Evolutionary conservation across 106 monocot species (phyloP), one percentile per base, ranked within the genome.

Genomic region (Dioscorea alata): DNA sequence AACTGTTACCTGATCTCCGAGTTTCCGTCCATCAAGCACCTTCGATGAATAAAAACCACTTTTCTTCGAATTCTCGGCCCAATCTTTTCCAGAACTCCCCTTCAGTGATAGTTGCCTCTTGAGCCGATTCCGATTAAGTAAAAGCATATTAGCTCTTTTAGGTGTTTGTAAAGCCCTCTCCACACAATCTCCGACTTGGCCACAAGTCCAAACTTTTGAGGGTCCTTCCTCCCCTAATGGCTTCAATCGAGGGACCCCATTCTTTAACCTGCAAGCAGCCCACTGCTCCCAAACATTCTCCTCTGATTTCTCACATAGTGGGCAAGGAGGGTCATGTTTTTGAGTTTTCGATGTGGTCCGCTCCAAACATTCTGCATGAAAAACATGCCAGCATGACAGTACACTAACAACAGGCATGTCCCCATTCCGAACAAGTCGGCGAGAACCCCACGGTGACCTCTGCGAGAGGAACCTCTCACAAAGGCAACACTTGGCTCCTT

Each of bases 291-390:
- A 70, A 51, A 54, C 50, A 28, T 53, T 32, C 59, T 70, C 74
- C 23, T 69, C 72, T 7, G 23, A 63, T 60, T 70, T 84, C 22
- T 82, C 63, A 48, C 90, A 91, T 13, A 87, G 54, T 17, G 90
- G 90, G 33, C 90, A 91, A 59, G 86, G 73, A 17, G 90, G 90
- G 52, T 91, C 87, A 24, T 74, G 78, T 28, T 57, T 79, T 19
- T 76, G 64, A 12, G 69, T 22, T 24, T 74, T 81, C n/a, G 86
- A 76, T 4, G 84, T 83, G 50, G 75, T 69, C 15, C 74, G 50
- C 28, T 91, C 90, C 71, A 91, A 74, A 58, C 90, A 91, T 13
- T 91, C 90, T 6, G 81, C 86, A 69, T 91, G 90, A 51, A 69
- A 91, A 1, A 84, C 90, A 76, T 90, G 90, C 57, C 70, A 71